Evolutionary conservation across 2,329 filamentous ascomycete species (phyloP), one percentile per base, ranked within the genome.

Genomic region (Calonectria fujianensis): DNA sequence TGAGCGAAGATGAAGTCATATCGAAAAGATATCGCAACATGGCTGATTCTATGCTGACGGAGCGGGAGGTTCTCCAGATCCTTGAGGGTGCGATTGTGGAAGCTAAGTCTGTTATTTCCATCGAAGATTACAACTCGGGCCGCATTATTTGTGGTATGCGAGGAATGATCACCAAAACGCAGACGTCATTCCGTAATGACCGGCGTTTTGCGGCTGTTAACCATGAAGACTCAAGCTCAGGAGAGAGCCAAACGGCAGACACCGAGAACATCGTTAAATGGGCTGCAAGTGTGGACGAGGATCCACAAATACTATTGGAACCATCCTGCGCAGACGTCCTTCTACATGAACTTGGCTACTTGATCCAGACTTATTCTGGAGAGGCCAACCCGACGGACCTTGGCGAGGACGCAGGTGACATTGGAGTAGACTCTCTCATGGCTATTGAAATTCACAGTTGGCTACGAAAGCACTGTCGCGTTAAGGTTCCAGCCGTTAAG

Each of bases 351-450:
- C 37, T 64, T 10, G 59, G 10, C 10, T 4, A 0, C n/a, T 45
- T 41, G 16, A 64, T 64, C 37, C 37, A 41, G 11, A 64, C 37
- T 29, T 64, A 41, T 20, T 45, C 35, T 18, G 59, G 35, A 13
- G 59, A 64, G 37, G 8, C 16, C 13, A 3, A 29, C 31, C 14
- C 24, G 11, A 20, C 31, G 3, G n/a, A 29, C 14, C 9, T 45
- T 11, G 35, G 4, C 7, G n/a, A 41, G 9, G 20, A 39, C 5
- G 57, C 57, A 41, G 57, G 57, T 0, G 57, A 61, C 14, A 64
- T 64, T 41, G 59, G 59, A 16, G 59, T 45, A 8, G 59, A 64
- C 59, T 64, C 59, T 16, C 37, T 64, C 35, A 45, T 64, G 59
- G 59, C 59, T 0, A 64, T 64, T 31, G 59, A 64, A 37, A 64